phyloP scores from a whole-genome alignment of 139 green algal genomes.

The Spirogloea muscicola region DNA sequence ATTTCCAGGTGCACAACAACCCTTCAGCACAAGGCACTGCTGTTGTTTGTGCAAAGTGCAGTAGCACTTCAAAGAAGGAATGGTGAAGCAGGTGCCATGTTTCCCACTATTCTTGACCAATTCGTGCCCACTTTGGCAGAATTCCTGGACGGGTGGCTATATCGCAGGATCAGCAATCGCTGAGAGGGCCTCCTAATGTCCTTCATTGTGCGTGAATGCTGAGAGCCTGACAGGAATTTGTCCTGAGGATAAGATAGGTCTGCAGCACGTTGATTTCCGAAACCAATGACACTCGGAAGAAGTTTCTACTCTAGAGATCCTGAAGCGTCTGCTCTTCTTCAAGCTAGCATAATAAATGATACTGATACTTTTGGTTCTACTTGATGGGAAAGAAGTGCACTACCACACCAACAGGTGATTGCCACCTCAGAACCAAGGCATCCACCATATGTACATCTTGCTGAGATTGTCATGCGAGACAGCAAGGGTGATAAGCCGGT shows the following conservation, averaged over 20 bases:
- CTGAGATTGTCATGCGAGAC: conserved; percentile 77
- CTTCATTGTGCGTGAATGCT: too few species aligned
- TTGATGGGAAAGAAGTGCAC: not conserved
- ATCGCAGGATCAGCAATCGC: too few species aligned
- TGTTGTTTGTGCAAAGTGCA: not conserved
- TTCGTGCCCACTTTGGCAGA: conserved; percentile 8
- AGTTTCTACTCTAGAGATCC: too few species aligned
- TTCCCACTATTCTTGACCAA: not conserved
- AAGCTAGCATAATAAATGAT: too few species aligned
- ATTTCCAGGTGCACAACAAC: conserved; percentile 35
- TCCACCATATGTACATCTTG: conserved; percentile 94
- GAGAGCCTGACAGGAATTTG: too few species aligned
- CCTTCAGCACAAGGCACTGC: not conserved
- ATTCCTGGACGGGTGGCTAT: conserved; percentile 41
- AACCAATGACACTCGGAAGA: too few species aligned
- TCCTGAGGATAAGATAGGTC: too few species aligned
- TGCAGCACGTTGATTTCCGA: too few species aligned
- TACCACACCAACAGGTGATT: not conserved
- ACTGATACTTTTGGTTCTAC: not conserved
- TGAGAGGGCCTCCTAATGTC: too few species aligned
- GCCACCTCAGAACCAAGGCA: conserved; percentile 63
- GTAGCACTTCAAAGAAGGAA: not conserved
- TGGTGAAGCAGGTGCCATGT: conserved; percentile 1
- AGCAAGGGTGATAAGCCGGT: conserved; percentile 84
- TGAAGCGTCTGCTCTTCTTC: too few species aligned